These are phyloP conservation scores for Pezicula radicicola DNA, from an alignment of 2,329 filamentous ascomycete genomes.

Conservation along the genomic window DNA sequence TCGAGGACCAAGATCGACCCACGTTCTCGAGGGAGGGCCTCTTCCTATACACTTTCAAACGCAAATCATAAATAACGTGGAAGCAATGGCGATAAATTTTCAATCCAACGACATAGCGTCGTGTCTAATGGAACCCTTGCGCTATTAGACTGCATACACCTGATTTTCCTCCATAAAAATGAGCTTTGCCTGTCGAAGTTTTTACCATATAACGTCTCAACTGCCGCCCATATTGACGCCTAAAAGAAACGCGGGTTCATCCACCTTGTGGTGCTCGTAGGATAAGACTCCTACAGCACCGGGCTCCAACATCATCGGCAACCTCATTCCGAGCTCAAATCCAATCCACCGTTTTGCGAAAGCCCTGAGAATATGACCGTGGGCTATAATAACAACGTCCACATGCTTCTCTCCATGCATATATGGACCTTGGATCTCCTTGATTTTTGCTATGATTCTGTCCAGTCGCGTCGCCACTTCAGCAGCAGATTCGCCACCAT, in stretches of 20 bases:
- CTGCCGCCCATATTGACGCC: constrained; percentile 29
- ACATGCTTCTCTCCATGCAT: constrained; percentile 38
- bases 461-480: constrained; percentile 47
- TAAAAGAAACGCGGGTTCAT: constrained; percentile 33
- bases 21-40: constrained; percentile 55
- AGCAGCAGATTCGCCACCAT: constrained; percentile 43
- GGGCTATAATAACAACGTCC: constrained; percentile 46
- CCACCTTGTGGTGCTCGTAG: constrained; percentile 32
- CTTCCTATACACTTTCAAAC: constrained; percentile 58
- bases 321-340: constrained; percentile 31
- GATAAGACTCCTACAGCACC: constrained; percentile 34
- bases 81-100: background rate
- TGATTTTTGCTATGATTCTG: constrained; percentile 44
- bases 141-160: background rate
- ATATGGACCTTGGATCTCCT: constrained; percentile 41
- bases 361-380: constrained; percentile 49
- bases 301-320: constrained; percentile 35
- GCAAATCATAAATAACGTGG: constrained; percentile 26
- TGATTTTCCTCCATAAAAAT: background rate
- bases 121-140: too few species aligned
- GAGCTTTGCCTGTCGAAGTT: background rate
- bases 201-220: background rate
- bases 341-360: constrained; percentile 54
- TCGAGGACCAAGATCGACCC: constrained; percentile 58
- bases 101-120: background rate